Base-by-base conservation (phyloP, 2,329 filamentous ascomycete species). In the Ophiocordyceps camponoti-rufipedis region DNA sequence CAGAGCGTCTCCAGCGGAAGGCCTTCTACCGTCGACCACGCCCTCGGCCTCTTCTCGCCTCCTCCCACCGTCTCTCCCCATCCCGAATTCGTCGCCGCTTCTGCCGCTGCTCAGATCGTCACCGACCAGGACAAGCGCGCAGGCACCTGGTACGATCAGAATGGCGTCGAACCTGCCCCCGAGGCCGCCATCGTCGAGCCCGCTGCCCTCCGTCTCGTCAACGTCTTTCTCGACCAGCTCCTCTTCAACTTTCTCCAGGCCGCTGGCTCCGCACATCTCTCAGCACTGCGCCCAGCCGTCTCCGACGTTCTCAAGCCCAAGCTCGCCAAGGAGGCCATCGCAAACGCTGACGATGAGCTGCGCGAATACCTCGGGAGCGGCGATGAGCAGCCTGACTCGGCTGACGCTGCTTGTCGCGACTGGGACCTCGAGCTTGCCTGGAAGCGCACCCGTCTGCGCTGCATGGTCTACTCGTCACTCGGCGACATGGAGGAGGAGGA, bases 401-500 rank as follows among this genome's bases (percentile, higher is more conserved):
- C 42, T 41, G 69, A 71, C 23, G 63, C 65, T 41, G 44, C 51
- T 13, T 62, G 65, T 11, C 70, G 70, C 2, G 77, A 82, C 52
- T 96, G 89, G 77, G 87, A 96, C 58, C 67, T 94, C n/a, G 85
- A 95, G 58, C 71, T 88, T 46, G 81, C 88, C 16, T 98, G 91
- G 88, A 95, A 93, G 66, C 76, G 91, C 52, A 91, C 88, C 0
- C 78, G 91, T 46, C 66, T 98, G 55, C 78, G 91, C 49, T 94
- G 91, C 61, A 98, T 98, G 91, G 89, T 98, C 19, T 96, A 96
- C 60, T 96, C 88, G 9, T 88, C 91, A 9, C 69, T 98, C 7
- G 91, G 91, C 41, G 89, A 98, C 57, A 80, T 98, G 73, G 93
- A 98, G 61, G 91, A 98, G 64, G 88, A 96, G 53, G 91, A 98